phyloP scores from a whole-genome alignment of 306 rosid species.

The Medicago truncatula region MtrunA17r5.0-ANR NC_053048.1:40037501-40038000 shows the following conservation, averaged over 20 bases:
- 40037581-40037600: conserved; percentile 93
- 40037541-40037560: conserved; percentile 66
- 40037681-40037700: conserved; percentile 59
- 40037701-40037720: conserved; percentile 61
- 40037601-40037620: conserved; percentile 91
- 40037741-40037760: conserved; percentile 49
- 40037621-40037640: conserved; percentile 89
- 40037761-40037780: conserved; percentile 45
- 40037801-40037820: conserved; percentile 62
- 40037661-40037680: conserved; percentile 24
- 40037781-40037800: conserved; percentile 72
- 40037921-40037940: conserved; percentile 10
- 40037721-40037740: conserved; percentile 50
- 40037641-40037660: conserved; percentile 58
- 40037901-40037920: conserved; percentile 23
- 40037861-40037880: conserved; percentile 34
- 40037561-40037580: conserved; percentile 86
- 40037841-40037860: conserved; percentile 21
- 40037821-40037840: conserved; percentile 38
- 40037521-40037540: conserved; percentile 93
- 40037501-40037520: conserved; percentile 70
- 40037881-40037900: not conserved
- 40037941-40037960: conserved; percentile 32
- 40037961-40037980: conserved; percentile 68
- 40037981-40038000: conserved; percentile 76